Conservation (phyloP, 2,329 filamentous ascomycete genomes). For the Epichloe brachyelytri region DNA sequence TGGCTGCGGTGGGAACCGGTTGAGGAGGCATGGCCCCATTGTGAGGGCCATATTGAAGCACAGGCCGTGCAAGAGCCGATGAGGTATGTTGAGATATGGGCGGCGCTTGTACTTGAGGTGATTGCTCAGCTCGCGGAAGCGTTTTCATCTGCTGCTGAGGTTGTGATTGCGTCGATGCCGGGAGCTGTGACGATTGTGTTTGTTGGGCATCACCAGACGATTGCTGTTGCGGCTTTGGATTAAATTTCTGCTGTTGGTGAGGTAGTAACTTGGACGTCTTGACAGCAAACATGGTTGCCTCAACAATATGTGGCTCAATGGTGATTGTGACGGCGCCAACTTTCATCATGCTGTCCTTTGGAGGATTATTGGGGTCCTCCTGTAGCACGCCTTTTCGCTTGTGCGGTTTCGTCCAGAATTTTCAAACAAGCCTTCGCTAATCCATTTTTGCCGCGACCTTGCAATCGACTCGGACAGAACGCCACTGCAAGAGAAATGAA, state of each 20-base stretch:
- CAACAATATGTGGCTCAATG: slow-evolving; percentile 68
- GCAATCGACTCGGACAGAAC: slow-evolving; percentile 61
- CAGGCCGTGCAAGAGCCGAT: slow-evolving; percentile 30
- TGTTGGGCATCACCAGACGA: slow-evolving; percentile 10
- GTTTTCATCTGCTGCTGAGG: slow-evolving; percentile 11
- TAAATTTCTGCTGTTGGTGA: slow-evolving; percentile 15
- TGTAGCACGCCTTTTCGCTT: slow-evolving; percentile 53
- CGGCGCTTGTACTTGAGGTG: not conserved
- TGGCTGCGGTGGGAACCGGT: slow-evolving; percentile 17
- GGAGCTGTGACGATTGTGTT: not conserved
- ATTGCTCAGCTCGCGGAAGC: not conserved
- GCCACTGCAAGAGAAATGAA: slow-evolving; percentile 37
- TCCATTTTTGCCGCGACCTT: slow-evolving; percentile 62
- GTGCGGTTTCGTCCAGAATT: slow-evolving; percentile 62
- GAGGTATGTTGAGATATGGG: not conserved
- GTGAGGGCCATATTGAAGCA: slow-evolving; percentile 53
- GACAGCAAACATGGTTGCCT: slow-evolving; percentile 60
- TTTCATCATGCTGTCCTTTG: slow-evolving; percentile 59
- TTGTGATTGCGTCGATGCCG: slow-evolving; percentile 3
- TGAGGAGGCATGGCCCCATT: slow-evolving; percentile 48
- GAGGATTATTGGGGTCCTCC: slow-evolving; percentile 52
- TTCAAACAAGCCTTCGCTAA: slow-evolving; percentile 59
- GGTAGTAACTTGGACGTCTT: slow-evolving; percentile 46
- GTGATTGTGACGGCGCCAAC: slow-evolving; percentile 62
- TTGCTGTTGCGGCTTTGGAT: slow-evolving; percentile 7